Conservation (phyloP, 371 early-diverging fungal genomes). For the Mortierella sp. region DNA sequence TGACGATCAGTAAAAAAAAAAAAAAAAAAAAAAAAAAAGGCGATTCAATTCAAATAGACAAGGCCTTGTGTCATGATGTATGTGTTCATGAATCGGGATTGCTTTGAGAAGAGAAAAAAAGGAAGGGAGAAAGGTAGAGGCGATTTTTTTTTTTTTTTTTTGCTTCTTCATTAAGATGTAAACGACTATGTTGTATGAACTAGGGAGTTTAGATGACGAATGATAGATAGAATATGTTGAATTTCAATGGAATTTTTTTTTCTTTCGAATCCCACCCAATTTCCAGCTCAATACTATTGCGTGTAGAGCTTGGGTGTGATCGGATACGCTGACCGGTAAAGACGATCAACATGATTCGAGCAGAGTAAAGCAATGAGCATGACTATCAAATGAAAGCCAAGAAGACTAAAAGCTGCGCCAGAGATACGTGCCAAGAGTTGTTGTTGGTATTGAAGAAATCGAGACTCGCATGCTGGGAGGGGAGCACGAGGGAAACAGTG, state of each 20-base stretch:
- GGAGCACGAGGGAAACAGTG: slow-evolving; percentile 69
- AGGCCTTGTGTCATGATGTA: too few relatives aligned
- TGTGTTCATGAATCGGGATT: too few relatives aligned
- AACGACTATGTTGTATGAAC: too few relatives aligned
- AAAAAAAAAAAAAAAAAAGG: not conserved
- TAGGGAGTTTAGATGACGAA: too few relatives aligned
- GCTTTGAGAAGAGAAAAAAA: too few relatives aligned
- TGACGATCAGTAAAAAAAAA: slow-evolving; percentile 8
- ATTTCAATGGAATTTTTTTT: too few relatives aligned
- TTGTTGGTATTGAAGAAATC: slow-evolving; percentile 60
- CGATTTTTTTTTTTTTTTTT: too few relatives aligned
- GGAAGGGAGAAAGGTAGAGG: too few relatives aligned
- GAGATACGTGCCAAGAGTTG: slow-evolving; percentile 55
- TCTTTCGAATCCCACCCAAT: too few relatives aligned
- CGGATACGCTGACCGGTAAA: slow-evolving; percentile 31
- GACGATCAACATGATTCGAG: slow-evolving; percentile 67
- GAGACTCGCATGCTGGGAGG: slow-evolving; percentile 61
- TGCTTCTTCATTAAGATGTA: too few relatives aligned
- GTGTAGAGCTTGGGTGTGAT: slow-evolving; percentile 37
- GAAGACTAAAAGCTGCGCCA: slow-evolving; percentile 60
- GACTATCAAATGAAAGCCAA: slow-evolving; percentile 62
- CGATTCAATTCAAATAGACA: too few relatives aligned
- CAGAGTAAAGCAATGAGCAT: slow-evolving; percentile 63
- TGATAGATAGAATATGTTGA: too few relatives aligned
- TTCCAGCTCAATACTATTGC: slow-evolving; percentile 1